Evolutionary conservation across 2,329 filamentous ascomycete genomes (phyloP).

Genomic region (Apiospora rasikravindrae): DNA sequence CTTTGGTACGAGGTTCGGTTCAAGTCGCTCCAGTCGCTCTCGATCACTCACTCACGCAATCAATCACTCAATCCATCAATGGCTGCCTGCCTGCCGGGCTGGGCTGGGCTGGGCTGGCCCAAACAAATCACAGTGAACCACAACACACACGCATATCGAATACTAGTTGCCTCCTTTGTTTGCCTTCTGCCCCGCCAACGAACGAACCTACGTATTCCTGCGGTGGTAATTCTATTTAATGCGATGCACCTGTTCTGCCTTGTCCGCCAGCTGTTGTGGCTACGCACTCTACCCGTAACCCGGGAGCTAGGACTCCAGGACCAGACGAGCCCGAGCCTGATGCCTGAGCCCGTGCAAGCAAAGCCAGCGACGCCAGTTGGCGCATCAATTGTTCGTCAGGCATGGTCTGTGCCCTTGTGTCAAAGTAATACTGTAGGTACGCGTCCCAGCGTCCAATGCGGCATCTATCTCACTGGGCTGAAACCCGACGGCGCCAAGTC

Average conservation of each 20-base stretch:
- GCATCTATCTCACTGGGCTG: constrained; percentile 17
- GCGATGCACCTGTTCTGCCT: background rate
- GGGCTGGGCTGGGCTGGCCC: background rate
- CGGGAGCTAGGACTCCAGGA: background rate
- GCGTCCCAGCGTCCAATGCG: background rate
- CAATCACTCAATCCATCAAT: background rate
- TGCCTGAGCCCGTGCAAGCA: background rate
- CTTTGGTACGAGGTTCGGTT: background rate
- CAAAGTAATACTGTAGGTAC: constrained; percentile 2
- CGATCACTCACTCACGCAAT: background rate
- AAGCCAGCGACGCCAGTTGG: background rate
- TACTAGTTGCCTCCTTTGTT: constrained; percentile 7
- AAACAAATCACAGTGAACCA: constrained; percentile 13
- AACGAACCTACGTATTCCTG: background rate
- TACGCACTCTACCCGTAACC: background rate
- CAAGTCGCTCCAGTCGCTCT: background rate
- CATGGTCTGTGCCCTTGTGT: constrained; percentile 14
- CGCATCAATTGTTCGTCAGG: background rate
- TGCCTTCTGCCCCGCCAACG: constrained; percentile 2
- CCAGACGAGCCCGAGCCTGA: background rate
- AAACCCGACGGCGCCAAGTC: constrained; percentile 17
- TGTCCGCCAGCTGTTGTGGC: background rate
- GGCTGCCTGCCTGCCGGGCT: background rate
- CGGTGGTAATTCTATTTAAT: background rate
- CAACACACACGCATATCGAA: constrained; percentile 7